Conservation (phyloP, 371 early-diverging fungal genomes). For the Mortierella sp. region DNA sequence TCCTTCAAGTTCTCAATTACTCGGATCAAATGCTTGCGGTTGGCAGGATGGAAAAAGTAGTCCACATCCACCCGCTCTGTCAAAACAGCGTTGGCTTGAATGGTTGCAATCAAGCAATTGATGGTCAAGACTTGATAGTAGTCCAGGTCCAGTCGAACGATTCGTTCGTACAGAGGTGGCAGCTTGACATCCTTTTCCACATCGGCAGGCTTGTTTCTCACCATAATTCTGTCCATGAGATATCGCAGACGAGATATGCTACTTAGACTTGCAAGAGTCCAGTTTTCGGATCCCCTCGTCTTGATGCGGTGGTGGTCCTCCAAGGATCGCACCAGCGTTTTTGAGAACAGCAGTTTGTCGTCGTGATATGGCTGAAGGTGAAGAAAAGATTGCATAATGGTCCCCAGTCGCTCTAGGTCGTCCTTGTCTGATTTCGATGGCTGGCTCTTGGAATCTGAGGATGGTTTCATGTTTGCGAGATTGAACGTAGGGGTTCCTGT, state of each 20-base stretch:
- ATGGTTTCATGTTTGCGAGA: constrained; percentile 58
- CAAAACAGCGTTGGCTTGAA: constrained; percentile 74
- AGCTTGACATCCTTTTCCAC: constrained; percentile 66
- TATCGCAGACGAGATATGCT: constrained; percentile 49
- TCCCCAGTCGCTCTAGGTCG: constrained; percentile 60
- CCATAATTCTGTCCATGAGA: constrained; percentile 71
- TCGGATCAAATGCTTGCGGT: constrained; percentile 62
- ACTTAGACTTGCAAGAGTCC: constrained; percentile 24
- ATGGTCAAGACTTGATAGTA: constrained; percentile 70
- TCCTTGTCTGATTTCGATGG: constrained; percentile 16
- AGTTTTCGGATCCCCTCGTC: not conserved
- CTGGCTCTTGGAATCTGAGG: not conserved
- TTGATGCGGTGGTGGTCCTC: constrained; percentile 20
- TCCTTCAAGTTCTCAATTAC: constrained; percentile 71
- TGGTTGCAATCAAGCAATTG: constrained; percentile 71
- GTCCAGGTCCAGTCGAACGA: constrained; percentile 67
- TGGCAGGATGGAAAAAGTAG: constrained; percentile 75
- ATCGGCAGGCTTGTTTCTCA: constrained; percentile 68
- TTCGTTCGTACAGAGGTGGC: constrained; percentile 67
- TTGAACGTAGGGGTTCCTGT: constrained; percentile 77
- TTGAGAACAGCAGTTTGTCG: constrained; percentile 31
- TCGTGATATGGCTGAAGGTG: constrained; percentile 62
- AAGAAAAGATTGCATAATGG: constrained; percentile 59
- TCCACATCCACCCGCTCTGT: constrained; percentile 70
- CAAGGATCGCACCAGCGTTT: constrained; percentile 19